Evolutionary conservation across 306 rosid genomes (phyloP).

Genomic region (Sechiopsis laciniata): DNA sequence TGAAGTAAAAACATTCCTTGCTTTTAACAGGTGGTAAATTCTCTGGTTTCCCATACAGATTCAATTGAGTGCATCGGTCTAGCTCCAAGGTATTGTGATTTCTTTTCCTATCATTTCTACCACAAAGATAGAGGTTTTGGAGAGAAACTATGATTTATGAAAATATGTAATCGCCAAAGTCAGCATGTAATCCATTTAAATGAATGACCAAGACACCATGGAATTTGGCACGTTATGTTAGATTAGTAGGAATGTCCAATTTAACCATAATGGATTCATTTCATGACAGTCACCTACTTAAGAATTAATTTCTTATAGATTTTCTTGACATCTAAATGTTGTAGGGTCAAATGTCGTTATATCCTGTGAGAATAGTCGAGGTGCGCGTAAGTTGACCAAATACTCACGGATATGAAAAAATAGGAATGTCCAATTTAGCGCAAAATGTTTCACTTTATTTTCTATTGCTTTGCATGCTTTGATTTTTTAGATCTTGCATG

Average conservation of each 20-base stretch:
- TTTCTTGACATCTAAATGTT: too few relatives aligned
- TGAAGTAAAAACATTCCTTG: not conserved
- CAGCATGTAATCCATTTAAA: not conserved
- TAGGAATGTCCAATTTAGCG: not conserved
- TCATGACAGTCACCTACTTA: too few relatives aligned
- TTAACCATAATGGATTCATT: too few relatives aligned
- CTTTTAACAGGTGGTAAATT: conserved; percentile 60
- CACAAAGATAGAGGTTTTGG: not conserved
- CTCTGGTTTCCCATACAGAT: conserved; percentile 56
- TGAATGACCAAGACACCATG: not conserved
- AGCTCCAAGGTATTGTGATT: conserved; percentile 49
- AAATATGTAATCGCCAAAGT: not conserved
- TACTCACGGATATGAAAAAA: too few relatives aligned
- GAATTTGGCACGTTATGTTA: not conserved
- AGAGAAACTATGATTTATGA: not conserved
- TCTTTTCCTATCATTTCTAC: not conserved
- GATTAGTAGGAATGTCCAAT: not conserved
- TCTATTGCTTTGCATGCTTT: not conserved
- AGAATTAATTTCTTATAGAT: too few relatives aligned
- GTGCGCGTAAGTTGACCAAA: too few relatives aligned
- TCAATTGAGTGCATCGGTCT: conserved; percentile 75
- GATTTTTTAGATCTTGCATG: conserved; percentile 25
- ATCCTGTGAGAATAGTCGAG: too few relatives aligned
- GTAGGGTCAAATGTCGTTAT: too few relatives aligned
- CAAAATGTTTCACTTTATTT: not conserved